Conservation (phyloP, 139 green algal species). For the Chlorella sorokiniana region DNA sequence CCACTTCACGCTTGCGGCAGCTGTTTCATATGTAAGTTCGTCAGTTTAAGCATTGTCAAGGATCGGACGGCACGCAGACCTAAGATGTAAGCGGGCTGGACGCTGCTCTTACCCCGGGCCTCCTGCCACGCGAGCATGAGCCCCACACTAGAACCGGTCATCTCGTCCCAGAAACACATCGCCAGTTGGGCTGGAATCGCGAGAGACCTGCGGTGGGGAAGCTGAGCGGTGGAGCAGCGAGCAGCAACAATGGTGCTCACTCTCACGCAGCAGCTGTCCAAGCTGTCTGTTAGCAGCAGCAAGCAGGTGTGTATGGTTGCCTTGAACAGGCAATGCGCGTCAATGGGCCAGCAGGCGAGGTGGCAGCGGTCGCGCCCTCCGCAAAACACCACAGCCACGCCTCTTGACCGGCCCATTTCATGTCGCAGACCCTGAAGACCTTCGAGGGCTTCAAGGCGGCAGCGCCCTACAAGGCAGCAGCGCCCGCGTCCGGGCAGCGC, state of each 20-base stretch:
- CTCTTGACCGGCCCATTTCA: not conserved
- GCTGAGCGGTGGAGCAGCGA: not conserved
- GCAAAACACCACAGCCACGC: not conserved
- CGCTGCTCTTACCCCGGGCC: too few species aligned
- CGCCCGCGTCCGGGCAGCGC: conserved; percentile 6
- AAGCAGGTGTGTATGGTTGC: not conserved
- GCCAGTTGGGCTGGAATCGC: not conserved
- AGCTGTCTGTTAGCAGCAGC: conserved; percentile 24
- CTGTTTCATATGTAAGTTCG: too few species aligned
- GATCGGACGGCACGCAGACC: too few species aligned
- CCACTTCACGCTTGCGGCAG: too few species aligned
- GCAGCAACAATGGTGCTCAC: conserved; percentile 11
- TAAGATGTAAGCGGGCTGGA: too few species aligned
- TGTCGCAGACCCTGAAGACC: conserved; percentile 34
- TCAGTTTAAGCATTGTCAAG: too few species aligned
- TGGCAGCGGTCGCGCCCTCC: not conserved
- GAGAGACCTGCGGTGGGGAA: not conserved
- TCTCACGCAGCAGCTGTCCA: conserved; percentile 23
- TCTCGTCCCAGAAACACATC: not conserved
- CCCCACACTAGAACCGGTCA: too few species aligned
- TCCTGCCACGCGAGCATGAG: too few species aligned
- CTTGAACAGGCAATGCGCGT: not conserved
- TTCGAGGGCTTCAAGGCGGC: conserved; percentile 50
- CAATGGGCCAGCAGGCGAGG: not conserved
- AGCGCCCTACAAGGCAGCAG: conserved; percentile 13